Evolutionary conservation across 495 filamentous ascomycete species (phyloP), one percentile per base, ranked within the genome.

Genomic region (Xylaria palmicola): DNA sequence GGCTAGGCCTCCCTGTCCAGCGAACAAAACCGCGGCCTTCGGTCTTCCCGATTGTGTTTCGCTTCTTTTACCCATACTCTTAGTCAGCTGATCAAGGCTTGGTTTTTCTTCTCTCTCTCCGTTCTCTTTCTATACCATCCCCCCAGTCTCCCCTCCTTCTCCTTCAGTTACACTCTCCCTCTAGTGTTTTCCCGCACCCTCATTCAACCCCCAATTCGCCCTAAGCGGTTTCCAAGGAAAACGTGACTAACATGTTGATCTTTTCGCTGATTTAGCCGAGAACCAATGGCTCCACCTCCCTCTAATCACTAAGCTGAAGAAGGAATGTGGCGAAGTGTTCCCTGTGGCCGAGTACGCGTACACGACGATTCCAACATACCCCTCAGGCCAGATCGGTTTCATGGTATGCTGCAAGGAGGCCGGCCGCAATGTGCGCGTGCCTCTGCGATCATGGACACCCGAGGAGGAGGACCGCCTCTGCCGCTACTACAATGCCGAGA

Each of bases 331-430:
- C 65, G 91, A 97, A 79, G 90, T 99, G 76, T 99, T 99, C 87
- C 93, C 95, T 50, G 88, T 88, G 59, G 95, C 88, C 74, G 95
- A 98, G 79, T 99, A 98, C 83, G 95, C 90, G 64, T 99, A 96
- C 86, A 98, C 95, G 67, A 97, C 93, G 70, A 99, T 98, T 79
- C 95, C 95, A 58, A 99, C 95, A 71, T 99, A 99, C 83, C 95
- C 95, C 59, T 94, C 90, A 59, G 95, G 95, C 75, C 93, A 97
- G 83, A 99, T 99, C 72, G 95, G 95, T 75, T 99, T 98, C 87
- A 96, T 98, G 92, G 91, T 99, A 65, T 98, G 94, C 87, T 90
- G 83, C 86, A 98, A 98, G 86, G 94, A 98, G 72, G 81, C 85
- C 66, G 83, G 73, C 65, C 86, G 88, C 72, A 86, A 99, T 78